Percentiles rank a stretch among this genome's conserved stretches.
Evolutionary conservation across 179 eudicot species (phyloP).

Genomic region (Heliamphora pulchella): DNA sequence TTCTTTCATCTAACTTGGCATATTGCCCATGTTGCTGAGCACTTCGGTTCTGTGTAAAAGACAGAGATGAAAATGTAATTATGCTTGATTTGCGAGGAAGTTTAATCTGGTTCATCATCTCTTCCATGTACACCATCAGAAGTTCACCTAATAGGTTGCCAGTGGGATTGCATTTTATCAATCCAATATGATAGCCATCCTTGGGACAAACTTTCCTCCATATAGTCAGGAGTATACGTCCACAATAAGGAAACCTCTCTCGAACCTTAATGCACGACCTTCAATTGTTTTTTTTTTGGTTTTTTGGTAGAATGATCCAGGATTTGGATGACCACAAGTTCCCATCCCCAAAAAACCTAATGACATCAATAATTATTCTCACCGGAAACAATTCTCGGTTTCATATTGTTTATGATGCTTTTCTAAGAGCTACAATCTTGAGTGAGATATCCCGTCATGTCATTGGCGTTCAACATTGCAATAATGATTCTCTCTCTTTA

Average conservation of each 20-base stretch:
- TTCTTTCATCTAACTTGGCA: neutral
- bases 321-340: neutral
- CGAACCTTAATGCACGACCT: neutral
- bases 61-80: neutral
- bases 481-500: neutral
- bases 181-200: no score
- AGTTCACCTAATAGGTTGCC: neutral
- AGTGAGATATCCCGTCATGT: neutral
- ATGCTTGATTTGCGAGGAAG: neutral
- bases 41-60: neutral
- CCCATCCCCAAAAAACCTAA: neutral
- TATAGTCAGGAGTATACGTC: neutral
- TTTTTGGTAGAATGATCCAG: neutral
- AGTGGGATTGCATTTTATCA: no score
- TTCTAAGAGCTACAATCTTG: neutral
- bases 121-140: neutral
- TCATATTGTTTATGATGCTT: neutral
- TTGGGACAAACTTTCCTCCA: no score
- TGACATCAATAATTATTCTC: neutral
- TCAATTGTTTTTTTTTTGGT: neutral
- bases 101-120: slow-evolving; percentile 4
- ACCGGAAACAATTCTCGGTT: neutral
- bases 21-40: neutral
- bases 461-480: neutral
- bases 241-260: neutral